A percentile compares a stretch with the other conserved stretches of the same genome.
Conservation (phyloP, 2,329 filamentous ascomycete genomes). For the Claviceps fusiformis region DNA sequence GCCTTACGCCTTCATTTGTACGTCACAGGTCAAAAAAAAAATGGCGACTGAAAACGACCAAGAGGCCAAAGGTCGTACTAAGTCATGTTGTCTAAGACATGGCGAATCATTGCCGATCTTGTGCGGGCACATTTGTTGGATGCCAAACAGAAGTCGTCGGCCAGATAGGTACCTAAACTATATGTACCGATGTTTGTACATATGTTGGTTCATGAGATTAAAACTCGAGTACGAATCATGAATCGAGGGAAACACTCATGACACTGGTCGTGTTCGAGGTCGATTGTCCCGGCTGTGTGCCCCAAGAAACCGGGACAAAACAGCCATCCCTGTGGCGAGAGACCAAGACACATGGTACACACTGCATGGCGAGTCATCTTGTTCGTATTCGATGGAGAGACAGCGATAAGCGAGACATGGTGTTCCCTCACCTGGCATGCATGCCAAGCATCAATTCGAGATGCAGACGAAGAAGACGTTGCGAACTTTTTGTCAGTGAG, state of each 20-base stretch:
- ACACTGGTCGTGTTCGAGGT: too few species aligned
- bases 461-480: too few species aligned
- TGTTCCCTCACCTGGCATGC: not conserved
- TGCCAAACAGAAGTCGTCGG: not conserved
- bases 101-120: not conserved
- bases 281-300: not conserved
- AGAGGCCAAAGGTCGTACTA: not conserved
- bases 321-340: not conserved
- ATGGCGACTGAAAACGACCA: not conserved
- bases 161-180: not conserved
- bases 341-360: not conserved
- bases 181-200: too few species aligned
- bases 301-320: not conserved
- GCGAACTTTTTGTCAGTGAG: too few species aligned
- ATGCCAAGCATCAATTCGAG: not conserved
- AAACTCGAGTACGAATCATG: too few species aligned
- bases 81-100: not conserved
- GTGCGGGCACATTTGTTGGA: not conserved
- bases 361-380: not conserved
- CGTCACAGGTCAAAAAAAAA: not conserved
- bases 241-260: too few species aligned
- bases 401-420: not conserved
- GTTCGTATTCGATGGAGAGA: not conserved
- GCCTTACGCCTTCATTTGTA: not conserved
- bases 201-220: too few species aligned